Conservation (phyloP, 331 rosid species). For the Pyrus hybrid region DNA sequence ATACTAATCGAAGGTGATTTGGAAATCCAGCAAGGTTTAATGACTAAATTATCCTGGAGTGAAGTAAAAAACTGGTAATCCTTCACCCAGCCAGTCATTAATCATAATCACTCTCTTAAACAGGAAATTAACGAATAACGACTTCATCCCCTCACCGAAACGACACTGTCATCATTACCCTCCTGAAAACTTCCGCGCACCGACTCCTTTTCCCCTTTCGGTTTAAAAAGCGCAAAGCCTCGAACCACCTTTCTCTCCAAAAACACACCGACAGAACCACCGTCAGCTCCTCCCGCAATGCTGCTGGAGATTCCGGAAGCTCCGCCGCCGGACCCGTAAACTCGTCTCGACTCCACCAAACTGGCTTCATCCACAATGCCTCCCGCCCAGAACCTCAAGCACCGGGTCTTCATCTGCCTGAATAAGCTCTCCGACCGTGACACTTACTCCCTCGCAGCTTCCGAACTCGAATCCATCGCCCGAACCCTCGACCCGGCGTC, state of each 20-base stretch:
- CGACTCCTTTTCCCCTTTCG: background rate
- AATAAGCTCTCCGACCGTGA: slow-evolving; percentile 93
- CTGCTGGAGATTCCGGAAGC: slow-evolving; percentile 34
- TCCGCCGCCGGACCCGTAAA: slow-evolving; percentile 16
- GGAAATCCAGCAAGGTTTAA: background rate
- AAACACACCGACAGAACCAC: background rate
- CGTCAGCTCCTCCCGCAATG: slow-evolving; percentile 43
- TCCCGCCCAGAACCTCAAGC: slow-evolving; percentile 54
- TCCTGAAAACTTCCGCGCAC: background rate
- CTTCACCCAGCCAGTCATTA: too few species aligned
- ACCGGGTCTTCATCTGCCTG: slow-evolving; percentile 66
- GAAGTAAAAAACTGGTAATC: background rate
- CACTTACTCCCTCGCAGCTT: slow-evolving; percentile 54
- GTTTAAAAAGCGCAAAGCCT: background rate
- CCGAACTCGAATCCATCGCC: slow-evolving; percentile 72
- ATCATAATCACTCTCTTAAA: background rate
- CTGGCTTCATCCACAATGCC: slow-evolving; percentile 28
- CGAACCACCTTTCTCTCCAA: background rate
- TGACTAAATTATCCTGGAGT: background rate
- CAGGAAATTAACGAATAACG: background rate
- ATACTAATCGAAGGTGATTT: background rate
- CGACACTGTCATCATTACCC: background rate
- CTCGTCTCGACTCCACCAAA: background rate
- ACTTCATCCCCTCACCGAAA: background rate
- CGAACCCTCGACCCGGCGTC: slow-evolving; percentile 45